These are phyloP conservation scores for Candida mattraensis DNA, from an alignment of 805 yeast genomes.

Conservation along the genomic window DNA sequence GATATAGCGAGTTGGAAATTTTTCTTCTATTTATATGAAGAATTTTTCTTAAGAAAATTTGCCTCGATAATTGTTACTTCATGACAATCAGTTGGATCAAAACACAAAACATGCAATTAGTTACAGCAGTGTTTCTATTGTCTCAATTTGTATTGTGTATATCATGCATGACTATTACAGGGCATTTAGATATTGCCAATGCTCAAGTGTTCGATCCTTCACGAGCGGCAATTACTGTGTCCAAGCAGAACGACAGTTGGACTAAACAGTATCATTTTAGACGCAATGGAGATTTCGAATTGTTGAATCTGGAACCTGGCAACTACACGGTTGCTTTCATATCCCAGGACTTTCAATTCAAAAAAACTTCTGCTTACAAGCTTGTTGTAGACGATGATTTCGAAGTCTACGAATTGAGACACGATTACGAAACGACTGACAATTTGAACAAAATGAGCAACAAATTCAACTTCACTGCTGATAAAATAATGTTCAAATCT, in stretches of 20 bases:
- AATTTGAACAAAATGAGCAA: conserved; percentile 5
- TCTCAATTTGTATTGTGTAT: no score
- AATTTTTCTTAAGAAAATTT: background rate
- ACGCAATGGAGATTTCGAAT: conserved; percentile 3
- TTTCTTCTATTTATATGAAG: conserved; percentile 3
- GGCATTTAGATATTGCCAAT: conserved; percentile 5
- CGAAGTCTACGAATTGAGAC: conserved; percentile 12
- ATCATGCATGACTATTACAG: no score
- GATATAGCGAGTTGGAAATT: no score
- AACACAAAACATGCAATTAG: no score
- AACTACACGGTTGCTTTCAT: conserved; percentile 16
- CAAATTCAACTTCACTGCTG: conserved; percentile 14
- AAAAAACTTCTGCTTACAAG: conserved; percentile 10
- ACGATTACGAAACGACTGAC: conserved; percentile 6
- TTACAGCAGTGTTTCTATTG: no score
- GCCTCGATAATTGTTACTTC: conserved; percentile 1
- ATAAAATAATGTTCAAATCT: conserved; percentile 13
- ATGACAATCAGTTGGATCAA: no score
- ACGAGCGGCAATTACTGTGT: background rate
- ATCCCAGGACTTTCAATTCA: conserved; percentile 22
- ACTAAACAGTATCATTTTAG: conserved; percentile 1
- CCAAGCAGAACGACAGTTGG: conserved; percentile 7
- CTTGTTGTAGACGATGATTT: conserved; percentile 8
- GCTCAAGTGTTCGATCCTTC: conserved; percentile 5
- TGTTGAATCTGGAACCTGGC: conserved; percentile 9